These are phyloP conservation scores for Knufia petricola DNA, from an alignment of 2,329 filamentous ascomycete genomes.

Conservation along the genomic window DNA sequence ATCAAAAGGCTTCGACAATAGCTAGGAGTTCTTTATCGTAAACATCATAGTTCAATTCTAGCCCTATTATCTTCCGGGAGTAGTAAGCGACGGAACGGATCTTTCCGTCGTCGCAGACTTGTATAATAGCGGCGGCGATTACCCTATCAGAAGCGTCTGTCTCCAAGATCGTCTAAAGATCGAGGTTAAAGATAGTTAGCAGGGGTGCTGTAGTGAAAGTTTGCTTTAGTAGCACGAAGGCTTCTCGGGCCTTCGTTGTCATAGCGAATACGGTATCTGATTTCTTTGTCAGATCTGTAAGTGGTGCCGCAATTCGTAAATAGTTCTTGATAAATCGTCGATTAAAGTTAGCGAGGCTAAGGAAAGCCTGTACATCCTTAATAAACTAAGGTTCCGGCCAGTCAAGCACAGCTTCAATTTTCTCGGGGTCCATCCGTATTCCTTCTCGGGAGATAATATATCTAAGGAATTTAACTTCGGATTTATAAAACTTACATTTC, in stretches of 20 bases:
- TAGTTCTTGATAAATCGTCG: constrained; percentile 24
- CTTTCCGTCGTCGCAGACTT: constrained; percentile 10
- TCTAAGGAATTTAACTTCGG: constrained; percentile 16
- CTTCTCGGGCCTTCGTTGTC: neutral
- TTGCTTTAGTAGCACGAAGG: constrained; percentile 11
- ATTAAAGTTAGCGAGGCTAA: constrained; percentile 29
- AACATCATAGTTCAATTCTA: constrained; percentile 14
- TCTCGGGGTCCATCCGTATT: constrained; percentile 24
- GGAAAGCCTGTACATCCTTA: constrained; percentile 22
- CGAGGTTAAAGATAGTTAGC: constrained; percentile 14
- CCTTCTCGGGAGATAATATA: constrained; percentile 24
- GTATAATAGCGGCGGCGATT: constrained; percentile 9
- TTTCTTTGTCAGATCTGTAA: constrained; percentile 16
- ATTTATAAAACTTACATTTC: constrained; percentile 19
- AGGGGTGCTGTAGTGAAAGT: constrained; percentile 10
- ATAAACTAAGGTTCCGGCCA: constrained; percentile 20
- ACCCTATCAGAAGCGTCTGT: constrained; percentile 14
- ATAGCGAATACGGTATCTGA: constrained; percentile 5
- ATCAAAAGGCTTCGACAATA: constrained; percentile 12
- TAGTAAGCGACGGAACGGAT: constrained; percentile 11
- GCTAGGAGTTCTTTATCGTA: constrained; percentile 20
- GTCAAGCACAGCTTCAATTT: constrained; percentile 22
- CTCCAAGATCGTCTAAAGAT: constrained; percentile 10
- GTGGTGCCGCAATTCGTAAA: constrained; percentile 15
- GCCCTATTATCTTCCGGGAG: constrained; percentile 10